A percentile compares a stretch with the other conserved stretches of the same genome.
phyloP scores from a whole-genome alignment of 306 rosid species.

The Neltuma alba region DNA sequence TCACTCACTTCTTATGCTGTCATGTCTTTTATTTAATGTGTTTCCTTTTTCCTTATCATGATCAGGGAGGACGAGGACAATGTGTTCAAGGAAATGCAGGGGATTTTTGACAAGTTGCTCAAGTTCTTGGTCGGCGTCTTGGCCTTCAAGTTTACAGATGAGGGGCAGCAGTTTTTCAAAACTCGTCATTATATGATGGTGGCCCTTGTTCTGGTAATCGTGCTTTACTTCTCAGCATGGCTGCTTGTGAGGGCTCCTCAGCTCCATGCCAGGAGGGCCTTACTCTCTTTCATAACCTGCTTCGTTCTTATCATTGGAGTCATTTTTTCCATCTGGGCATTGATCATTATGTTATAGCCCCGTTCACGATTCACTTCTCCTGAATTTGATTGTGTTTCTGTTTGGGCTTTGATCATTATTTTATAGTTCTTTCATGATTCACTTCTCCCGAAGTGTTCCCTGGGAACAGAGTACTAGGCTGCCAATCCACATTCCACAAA shows the following conservation, averaged over 20 bases:
- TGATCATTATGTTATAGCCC: background rate
- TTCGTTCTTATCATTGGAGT: slow-evolving; percentile 11
- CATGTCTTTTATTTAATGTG: background rate
- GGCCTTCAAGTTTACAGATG: background rate
- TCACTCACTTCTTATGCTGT: background rate
- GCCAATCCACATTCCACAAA: background rate
- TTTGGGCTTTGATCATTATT: background rate
- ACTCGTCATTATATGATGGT: background rate
- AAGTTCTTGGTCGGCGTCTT: background rate
- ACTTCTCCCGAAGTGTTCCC: background rate
- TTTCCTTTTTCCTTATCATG: background rate
- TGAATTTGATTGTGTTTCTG: too few relatives aligned
- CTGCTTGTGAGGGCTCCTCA: background rate
- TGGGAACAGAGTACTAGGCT: background rate
- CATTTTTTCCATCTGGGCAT: background rate
- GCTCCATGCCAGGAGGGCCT: background rate
- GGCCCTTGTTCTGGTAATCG: background rate
- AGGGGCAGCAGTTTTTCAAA: background rate
- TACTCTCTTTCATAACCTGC: background rate
- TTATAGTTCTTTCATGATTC: background rate
- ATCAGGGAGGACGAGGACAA: slow-evolving; percentile 9
- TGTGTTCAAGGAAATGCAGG: background rate
- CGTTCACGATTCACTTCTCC: too few relatives aligned
- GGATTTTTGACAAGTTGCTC: slow-evolving; percentile 10
- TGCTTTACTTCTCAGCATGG: slow-evolving; percentile 25